Evolutionary conservation across 2,329 filamentous ascomycete species (phyloP).

Genomic region (Coniochaeta sp.): DNA sequence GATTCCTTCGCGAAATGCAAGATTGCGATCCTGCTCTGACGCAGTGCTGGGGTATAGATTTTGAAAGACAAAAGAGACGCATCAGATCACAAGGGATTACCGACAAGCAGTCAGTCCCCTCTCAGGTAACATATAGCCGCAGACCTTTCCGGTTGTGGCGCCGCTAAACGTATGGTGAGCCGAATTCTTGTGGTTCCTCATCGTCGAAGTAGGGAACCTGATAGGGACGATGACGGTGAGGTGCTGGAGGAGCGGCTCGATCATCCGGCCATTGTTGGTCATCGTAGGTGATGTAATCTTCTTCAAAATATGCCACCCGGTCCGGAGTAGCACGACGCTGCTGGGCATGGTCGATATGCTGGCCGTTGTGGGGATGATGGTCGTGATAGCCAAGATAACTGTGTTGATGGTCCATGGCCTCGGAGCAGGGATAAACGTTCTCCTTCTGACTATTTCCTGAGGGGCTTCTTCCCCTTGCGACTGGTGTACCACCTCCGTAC

Average conservation of each 20-base stretch:
- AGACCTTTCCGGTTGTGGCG: not conserved
- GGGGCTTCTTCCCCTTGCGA: not conserved
- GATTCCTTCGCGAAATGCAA: not conserved
- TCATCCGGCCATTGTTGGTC: not conserved
- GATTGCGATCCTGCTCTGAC: not conserved
- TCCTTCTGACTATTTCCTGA: not conserved
- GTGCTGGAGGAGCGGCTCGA: not conserved
- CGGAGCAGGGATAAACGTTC: constrained; percentile 1
- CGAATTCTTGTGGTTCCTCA: not conserved
- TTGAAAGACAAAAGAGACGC: not conserved
- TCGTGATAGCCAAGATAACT: not conserved
- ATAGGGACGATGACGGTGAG: not conserved
- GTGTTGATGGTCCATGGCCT: not conserved
- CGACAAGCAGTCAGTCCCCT: not conserved
- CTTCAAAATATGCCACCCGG: not conserved
- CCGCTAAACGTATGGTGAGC: not conserved
- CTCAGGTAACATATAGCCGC: not conserved
- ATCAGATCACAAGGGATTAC: not conserved
- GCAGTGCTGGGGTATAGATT: not conserved
- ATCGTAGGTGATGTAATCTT: not conserved
- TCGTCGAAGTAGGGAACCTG: not conserved
- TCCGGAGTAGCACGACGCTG: not conserved
- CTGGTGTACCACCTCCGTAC: not conserved
- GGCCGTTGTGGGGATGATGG: not conserved
- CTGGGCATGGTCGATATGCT: not conserved